Percentiles rank a stretch among this genome's conserved stretches.
phyloP scores from a whole-genome alignment of 176 grass and related monocot species.

The Triticum dicoccoides region DNA sequence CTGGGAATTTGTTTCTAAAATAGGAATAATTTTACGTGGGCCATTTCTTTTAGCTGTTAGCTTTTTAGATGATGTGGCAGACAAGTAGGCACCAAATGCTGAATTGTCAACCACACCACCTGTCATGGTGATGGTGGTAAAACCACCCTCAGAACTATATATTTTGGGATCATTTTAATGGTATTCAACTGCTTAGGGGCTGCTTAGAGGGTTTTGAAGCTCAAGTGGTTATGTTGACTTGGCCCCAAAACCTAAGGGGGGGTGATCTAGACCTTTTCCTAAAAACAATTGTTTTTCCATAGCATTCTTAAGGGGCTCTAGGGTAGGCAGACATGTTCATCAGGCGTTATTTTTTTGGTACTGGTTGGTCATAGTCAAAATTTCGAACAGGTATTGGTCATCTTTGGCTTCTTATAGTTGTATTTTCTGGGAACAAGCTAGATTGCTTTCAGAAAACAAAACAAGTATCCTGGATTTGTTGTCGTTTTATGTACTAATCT shows the following conservation, averaged over 20 bases:
- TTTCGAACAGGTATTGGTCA: background rate
- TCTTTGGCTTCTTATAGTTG: constrained; percentile 6
- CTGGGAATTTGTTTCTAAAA: background rate
- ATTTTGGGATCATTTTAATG: background rate
- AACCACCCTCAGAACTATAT: background rate
- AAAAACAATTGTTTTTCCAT: background rate
- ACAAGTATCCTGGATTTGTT: constrained; percentile 2
- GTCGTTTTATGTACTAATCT: constrained; percentile 8
- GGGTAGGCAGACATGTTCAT: background rate
- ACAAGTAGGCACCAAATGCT: background rate
- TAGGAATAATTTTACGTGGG: background rate
- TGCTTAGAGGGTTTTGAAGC: background rate
- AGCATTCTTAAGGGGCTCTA: background rate
- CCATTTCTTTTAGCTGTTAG: background rate
- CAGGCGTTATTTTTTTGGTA: constrained; percentile 5
- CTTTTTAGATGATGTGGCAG: background rate
- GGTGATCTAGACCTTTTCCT: background rate
- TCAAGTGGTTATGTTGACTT: background rate
- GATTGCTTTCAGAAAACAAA: constrained; percentile 4
- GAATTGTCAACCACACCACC: background rate
- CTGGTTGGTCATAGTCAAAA: constrained; percentile 7
- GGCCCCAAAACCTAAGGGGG: background rate
- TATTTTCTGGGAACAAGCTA: constrained; percentile 23
- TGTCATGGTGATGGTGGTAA: background rate
- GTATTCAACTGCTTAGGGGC: background rate